phyloP scores from a whole-genome alignment of 2,329 filamentous ascomycete species.

The Sporothrix luriei region DNA sequence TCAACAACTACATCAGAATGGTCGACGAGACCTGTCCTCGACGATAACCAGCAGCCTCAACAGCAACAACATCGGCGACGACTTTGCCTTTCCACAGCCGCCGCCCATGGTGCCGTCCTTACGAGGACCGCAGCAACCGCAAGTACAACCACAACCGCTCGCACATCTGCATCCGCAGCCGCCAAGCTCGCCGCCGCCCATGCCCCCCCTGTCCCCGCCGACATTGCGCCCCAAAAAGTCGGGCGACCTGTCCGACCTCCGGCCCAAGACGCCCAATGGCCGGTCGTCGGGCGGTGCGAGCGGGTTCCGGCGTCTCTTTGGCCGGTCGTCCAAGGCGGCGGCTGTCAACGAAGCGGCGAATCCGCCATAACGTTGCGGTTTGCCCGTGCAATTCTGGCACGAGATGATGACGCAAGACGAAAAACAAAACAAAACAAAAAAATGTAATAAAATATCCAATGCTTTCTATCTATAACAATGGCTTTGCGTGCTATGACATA shows the following conservation, averaged over 20 bases:
- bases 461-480: not conserved
- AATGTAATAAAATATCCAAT: not conserved
- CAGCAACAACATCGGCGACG: constrained; percentile 17
- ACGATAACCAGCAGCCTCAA: constrained; percentile 13
- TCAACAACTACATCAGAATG: not conserved
- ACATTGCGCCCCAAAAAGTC: constrained; percentile 31
- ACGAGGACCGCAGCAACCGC: not conserved
- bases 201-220: constrained; percentile 26
- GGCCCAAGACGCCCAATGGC: constrained; percentile 33
- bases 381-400: not conserved
- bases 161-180: not conserved
- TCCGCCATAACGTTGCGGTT: not conserved
- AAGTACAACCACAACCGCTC: not conserved
- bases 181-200: not conserved
- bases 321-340: constrained; percentile 26
- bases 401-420: not conserved
- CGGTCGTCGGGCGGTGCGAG: constrained; percentile 26
- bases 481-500: not conserved
- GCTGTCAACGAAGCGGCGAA: constrained; percentile 7
- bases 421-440: not conserved
- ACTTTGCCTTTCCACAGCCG: constrained; percentile 17
- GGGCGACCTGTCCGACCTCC: constrained; percentile 21
- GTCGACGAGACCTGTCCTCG: not conserved
- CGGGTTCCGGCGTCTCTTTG: constrained; percentile 36
- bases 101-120: not conserved